Base-by-base conservation (phyloP, 352 stramenopile genomes). In the Pilasporangium apinafurcum region DNA sequence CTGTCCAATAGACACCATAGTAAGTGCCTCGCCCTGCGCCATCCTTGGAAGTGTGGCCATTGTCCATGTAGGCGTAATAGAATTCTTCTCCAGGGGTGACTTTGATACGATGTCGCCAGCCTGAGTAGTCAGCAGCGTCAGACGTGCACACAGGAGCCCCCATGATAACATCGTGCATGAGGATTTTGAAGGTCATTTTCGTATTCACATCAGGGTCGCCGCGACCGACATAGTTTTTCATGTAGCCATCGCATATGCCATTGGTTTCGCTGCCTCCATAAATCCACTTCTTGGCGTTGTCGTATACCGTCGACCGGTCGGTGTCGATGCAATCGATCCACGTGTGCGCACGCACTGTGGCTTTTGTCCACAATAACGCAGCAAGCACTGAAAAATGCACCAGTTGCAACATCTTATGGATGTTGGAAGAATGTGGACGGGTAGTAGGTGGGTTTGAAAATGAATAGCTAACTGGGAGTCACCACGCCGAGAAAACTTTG, bases 1-100 rank as follows among this genome's bases (percentile, higher is more conserved):
- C 63, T 4, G 68, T 83, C 74, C 70, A 86, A 53, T 84, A 86
- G 4, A 81, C 38, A 17, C 74, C 74, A 36, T 84, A 83, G 31
- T 55, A 70, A 7, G 74, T 83, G 27, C 67, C 71, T 13, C 47
- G 52, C 13, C 65, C 70, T 8, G 57, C 61, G 29, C 83, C 72
- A 47, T 86, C 70, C 45, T 81, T 84, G 56, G 66, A 52, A 16
- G 68, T 61, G 50, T 86, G 74, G 39, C 74, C 74, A 44, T 84
- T 86, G 25, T 62, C 62, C 18, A 69, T 73, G 65, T 86, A 86
- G 30, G 46, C 63, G 35, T 68, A 83, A 62, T 75, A 84, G 35
- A 79, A 61, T 14, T 62, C 70, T 17, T 76, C 40, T n/a, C 64
- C 66, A 13, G 63, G 28, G 20, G 53, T 58, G 25, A 79, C 44